Base-by-base conservation (phyloP, 805 yeast genomes). In the Candida insectalens region DNA sequence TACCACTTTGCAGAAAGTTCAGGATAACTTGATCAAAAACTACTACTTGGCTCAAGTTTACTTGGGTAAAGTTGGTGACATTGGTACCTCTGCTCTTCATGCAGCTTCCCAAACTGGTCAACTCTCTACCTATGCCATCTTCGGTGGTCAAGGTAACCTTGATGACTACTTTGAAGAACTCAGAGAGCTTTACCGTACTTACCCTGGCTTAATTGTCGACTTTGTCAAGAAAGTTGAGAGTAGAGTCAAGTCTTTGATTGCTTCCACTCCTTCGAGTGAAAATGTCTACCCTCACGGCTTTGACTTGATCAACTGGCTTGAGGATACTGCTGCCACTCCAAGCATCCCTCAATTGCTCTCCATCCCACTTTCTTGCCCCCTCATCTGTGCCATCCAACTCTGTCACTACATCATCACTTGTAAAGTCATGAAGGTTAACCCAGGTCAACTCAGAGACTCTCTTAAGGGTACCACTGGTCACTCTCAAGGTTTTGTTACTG, bases 61-160 rank as follows among this genome's bases (percentile, higher is more conserved):
- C 36, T 39, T 54, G n/a, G 47, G 55, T 29, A 46, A 46, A 27
- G 37, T 45, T 13, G 48, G 43, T 29, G 55, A 56, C 31, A 30
- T 46, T 30, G 18, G 46, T 29, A 35, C 42, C 4, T 51, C 58
- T 31, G 60, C 58, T 31, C 67, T 89, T 38, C 67, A 75, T 41
- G 75, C 82, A 33, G 74, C 82, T 35, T 72, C 71, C n/a, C 53
- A 64, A 33, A 66, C 67, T 38, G 62, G 67, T 27, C 60, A 69
- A 33, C 83, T 88, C 29, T 65, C 69, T 40, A 60, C 88, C 36
- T 75, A 71, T 39, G 95, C 96, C 43, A 77, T 92, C 46, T 92
- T 89, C 51, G 98, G 99, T 57, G 99, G 99, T 52, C 99, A 92
- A 67, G 99, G 99, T 62, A 89, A 85, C 66, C 79, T 94, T 34